These are phyloP conservation scores for Pseudotsuga menziesii DNA, from an alignment of 75 land plant genomes.

Conservation along the genomic window DNA sequence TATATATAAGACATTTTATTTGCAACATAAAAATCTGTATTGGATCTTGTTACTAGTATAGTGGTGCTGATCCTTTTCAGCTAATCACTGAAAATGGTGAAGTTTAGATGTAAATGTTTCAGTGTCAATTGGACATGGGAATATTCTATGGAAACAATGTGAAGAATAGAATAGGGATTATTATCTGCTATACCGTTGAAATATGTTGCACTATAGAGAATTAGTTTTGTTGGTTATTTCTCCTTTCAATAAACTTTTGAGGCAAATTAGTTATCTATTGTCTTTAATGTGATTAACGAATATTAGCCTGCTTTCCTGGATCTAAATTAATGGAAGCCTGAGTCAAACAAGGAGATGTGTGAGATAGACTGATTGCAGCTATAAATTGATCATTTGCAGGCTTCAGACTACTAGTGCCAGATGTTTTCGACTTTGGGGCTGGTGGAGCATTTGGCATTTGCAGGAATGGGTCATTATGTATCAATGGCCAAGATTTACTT, in stretches of 20 bases:
- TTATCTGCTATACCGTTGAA: neutral
- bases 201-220: neutral
- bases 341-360: slow-evolving; percentile 2
- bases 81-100: neutral
- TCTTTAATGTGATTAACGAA: neutral
- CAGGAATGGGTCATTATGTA: slow-evolving; percentile 2
- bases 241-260: neutral
- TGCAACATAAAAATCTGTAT: neutral
- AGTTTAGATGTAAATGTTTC: neutral
- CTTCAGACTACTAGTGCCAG: slow-evolving; percentile 11
- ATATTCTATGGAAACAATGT: neutral
- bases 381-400: slow-evolving; percentile 29
- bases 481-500: neutral
- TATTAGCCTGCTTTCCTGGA: neutral
- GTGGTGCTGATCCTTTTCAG: neutral
- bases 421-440: slow-evolving; percentile 11
- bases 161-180: neutral
- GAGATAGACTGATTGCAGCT: slow-evolving; percentile 26
- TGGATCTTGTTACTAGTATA: neutral
- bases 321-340: neutral
- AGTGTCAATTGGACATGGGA: neutral
- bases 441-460: slow-evolving; percentile 10
- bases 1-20: neutral
- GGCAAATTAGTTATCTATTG: neutral
- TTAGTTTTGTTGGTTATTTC: slow-evolving; percentile 2